A percentile compares a stretch with the other conserved stretches of the same genome.
These are phyloP conservation scores for Pichia deserticola DNA, from an alignment of 805 yeast species.

Conservation along the genomic window DNA sequence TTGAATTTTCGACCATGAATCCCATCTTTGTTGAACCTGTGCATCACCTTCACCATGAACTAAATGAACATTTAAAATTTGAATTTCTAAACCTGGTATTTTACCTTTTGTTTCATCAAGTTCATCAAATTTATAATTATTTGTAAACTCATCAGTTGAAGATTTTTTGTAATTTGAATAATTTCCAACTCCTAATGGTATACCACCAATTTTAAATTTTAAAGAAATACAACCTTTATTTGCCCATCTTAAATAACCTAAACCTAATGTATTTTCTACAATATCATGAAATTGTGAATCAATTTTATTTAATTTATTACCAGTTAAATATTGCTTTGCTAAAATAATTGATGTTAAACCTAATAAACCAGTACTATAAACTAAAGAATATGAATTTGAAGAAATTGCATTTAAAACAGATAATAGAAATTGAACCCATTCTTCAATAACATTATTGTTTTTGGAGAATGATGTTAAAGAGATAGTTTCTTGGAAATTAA, in stretches of 20 bases:
- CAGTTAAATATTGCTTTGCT: conserved; percentile 16
- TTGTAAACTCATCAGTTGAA: background rate
- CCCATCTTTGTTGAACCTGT: conserved; percentile 10
- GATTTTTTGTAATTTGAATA: background rate
- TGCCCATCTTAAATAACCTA: conserved; percentile 56
- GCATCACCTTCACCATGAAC: conserved; percentile 38
- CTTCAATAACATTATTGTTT: conserved; percentile 26
- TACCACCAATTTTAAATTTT: conserved; percentile 34
- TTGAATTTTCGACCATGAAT: conserved; percentile 12
- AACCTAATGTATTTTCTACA: conserved; percentile 39
- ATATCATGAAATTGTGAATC: conserved; percentile 33
- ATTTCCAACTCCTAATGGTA: conserved; percentile 11
- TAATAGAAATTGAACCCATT: conserved; percentile 28
- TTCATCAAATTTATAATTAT: background rate
- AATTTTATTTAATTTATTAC: conserved; percentile 14
- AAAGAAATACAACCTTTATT: conserved; percentile 53
- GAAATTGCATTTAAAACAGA: conserved; percentile 16
- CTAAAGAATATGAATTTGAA: conserved; percentile 23
- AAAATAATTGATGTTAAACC: conserved; percentile 45
- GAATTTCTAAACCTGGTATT: conserved; percentile 27
- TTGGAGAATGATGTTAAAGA: conserved; percentile 39
- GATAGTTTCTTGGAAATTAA: conserved; percentile 45
- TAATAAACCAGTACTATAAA: conserved; percentile 41
- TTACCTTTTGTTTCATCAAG: conserved; percentile 14
- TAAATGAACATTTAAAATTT: conserved; percentile 45